Evolutionary conservation across 208 protist genomes (phyloP).

Genomic region (Trypanosoma theileri): DNA sequence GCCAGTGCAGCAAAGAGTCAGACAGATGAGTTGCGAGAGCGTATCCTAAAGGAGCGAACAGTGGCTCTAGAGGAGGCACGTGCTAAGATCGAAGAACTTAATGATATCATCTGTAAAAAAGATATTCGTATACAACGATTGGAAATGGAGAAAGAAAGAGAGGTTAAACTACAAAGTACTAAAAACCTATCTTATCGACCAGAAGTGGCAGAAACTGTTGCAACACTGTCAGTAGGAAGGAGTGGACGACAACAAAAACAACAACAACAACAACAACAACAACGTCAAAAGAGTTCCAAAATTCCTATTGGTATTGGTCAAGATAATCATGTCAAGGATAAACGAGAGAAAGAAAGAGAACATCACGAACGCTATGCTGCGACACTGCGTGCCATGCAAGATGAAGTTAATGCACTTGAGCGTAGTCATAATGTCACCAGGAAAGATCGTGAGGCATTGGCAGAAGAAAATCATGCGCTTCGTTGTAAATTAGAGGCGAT

Average conservation of each 20-base stretch:
- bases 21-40: constrained; percentile 13
- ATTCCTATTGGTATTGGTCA: neutral
- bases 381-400: constrained; percentile 18
- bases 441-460: constrained; percentile 20
- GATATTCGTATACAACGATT: constrained; percentile 4
- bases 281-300: neutral
- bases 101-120: constrained; percentile 2
- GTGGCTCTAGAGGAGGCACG: constrained; percentile 40
- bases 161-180: neutral
- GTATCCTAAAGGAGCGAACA: constrained; percentile 24
- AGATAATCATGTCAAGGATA: neutral
- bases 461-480: constrained; percentile 24
- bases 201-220: constrained; percentile 1
- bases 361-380: constrained; percentile 16
- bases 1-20: constrained; percentile 19
- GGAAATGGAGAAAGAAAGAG: constrained; percentile 19
- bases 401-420: constrained; percentile 29
- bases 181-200: neutral
- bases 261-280: constrained; percentile 5
- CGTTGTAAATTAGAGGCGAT: constrained; percentile 21
- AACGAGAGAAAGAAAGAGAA: constrained; percentile 3
- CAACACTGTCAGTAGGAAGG: constrained; percentile 1
- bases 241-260: neutral
- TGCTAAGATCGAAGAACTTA: constrained; percentile 21
- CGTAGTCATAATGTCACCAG: constrained; percentile 8